A percentile compares a stretch with the other conserved stretches of the same genome.
Evolutionary conservation across 129 eudicot species (phyloP).

Genomic region (Flaveria bidentis): DNA sequence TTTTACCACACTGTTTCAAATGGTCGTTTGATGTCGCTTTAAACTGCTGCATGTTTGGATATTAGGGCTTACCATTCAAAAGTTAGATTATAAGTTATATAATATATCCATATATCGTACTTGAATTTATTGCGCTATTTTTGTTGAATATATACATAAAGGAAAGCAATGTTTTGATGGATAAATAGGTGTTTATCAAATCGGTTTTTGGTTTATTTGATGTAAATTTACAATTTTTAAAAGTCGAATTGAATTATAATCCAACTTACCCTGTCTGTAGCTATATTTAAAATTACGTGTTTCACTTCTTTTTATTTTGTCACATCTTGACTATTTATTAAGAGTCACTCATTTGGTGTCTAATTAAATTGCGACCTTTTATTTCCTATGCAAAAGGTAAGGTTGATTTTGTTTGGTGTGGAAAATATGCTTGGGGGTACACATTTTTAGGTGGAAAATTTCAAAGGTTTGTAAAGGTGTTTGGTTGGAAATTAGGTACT

Average conservation of each 20-base stretch:
- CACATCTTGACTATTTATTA: not conserved
- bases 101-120: not conserved
- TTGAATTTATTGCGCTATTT: not conserved
- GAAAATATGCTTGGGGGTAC: constrained; percentile 24
- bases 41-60: no score
- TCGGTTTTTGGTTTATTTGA: not conserved
- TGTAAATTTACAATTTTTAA: no score
- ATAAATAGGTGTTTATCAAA: not conserved
- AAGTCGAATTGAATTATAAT: not conserved
- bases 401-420: constrained; percentile 40
- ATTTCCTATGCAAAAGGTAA: not conserved
- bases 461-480: constrained; percentile 33
- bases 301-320: not conserved
- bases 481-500: constrained; percentile 45
- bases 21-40: no score
- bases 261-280: not conserved
- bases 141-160: not conserved
- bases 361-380: not conserved
- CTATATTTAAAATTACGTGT: not conserved
- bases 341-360: not conserved
- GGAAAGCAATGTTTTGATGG: not conserved
- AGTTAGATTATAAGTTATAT: not conserved
- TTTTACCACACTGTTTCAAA: no score
- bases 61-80: not conserved
- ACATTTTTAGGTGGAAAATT: constrained; percentile 19